phyloP scores from a whole-genome alignment of 108 stramenopile genomes.

The Fistulifera pelliculosa region DNA sequence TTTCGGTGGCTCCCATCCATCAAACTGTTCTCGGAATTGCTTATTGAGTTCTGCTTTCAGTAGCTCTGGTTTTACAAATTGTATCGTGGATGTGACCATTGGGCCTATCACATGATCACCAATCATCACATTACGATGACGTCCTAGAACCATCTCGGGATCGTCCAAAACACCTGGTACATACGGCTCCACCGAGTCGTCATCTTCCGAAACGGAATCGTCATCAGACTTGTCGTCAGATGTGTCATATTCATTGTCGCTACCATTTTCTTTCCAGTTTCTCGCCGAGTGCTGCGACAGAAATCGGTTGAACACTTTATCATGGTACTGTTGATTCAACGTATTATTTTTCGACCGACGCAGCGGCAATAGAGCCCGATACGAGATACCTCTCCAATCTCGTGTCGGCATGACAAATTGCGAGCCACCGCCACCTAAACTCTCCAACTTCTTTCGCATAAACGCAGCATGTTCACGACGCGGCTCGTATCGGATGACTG shows the following conservation, averaged over 20 bases:
- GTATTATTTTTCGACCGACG: background rate
- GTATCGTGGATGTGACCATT: constrained; percentile 79
- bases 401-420: constrained; percentile 75
- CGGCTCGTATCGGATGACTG: constrained; percentile 77
- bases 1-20: constrained; percentile 82
- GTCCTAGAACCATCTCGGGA: constrained; percentile 75
- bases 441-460: constrained; percentile 72
- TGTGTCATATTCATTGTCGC: constrained; percentile 7
- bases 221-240: constrained; percentile 10
- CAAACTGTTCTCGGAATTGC: constrained; percentile 88
- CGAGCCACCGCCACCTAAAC: constrained; percentile 74
- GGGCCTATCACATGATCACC: constrained; percentile 72
- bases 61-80: constrained; percentile 76
- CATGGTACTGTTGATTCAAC: constrained; percentile 20
- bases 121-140: constrained; percentile 80
- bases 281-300: constrained; percentile 3
- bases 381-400: constrained; percentile 82
- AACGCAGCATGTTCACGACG: constrained; percentile 73
- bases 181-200: constrained; percentile 13
- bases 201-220: constrained; percentile 13
- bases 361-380: constrained; percentile 48
- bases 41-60: constrained; percentile 89
- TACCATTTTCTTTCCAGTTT: constrained; percentile 4
- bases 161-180: constrained; percentile 71
- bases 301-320: constrained; percentile 25